Percentiles rank a stretch among this genome's conserved stretches.
These are phyloP conservation scores for Ophiostoma populinum DNA, from an alignment of 2,329 filamentous ascomycete genomes.

Conservation along the genomic window DNA sequence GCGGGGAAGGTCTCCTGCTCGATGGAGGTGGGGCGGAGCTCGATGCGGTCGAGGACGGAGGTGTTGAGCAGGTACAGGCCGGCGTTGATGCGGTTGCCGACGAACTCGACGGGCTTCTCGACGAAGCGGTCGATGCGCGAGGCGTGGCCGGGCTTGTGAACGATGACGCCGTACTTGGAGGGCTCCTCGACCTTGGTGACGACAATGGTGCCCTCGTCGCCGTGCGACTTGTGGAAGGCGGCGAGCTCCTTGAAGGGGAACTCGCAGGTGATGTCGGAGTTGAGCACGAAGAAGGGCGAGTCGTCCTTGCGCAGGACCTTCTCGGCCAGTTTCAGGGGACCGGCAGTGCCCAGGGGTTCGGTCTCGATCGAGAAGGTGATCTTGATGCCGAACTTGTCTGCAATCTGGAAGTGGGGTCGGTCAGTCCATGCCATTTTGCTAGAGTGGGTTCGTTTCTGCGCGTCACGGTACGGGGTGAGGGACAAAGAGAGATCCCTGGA, in stretches of 20 bases:
- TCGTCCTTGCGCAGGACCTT: slow-evolving; percentile 85
- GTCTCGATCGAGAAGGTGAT: slow-evolving; percentile 96
- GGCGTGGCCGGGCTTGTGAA: slow-evolving; percentile 84
- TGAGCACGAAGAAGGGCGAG: slow-evolving; percentile 91
- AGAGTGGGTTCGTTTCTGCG: no score
- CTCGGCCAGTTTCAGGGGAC: slow-evolving; percentile 89
- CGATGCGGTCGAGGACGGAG: slow-evolving; percentile 75
- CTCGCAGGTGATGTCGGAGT: slow-evolving; percentile 96
- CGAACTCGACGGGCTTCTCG: slow-evolving; percentile 97
- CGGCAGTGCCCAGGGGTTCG: slow-evolving; percentile 87
- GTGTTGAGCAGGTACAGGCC: slow-evolving; percentile 98
- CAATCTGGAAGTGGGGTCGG: slow-evolving; percentile 43
- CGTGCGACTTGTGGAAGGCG: slow-evolving; percentile 82
- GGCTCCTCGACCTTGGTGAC: slow-evolving; percentile 99
- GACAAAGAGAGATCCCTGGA: neutral
- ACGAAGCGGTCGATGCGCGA: slow-evolving; percentile 96
- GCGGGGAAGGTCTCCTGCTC: slow-evolving; percentile 98
- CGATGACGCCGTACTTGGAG: slow-evolving; percentile 95
- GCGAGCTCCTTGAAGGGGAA: slow-evolving; percentile 86
- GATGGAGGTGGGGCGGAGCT: slow-evolving; percentile 90
- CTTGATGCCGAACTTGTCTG: slow-evolving; percentile 79
- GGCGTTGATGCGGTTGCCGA: slow-evolving; percentile 96
- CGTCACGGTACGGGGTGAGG: neutral
- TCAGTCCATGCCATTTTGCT: no score
- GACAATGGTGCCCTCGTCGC: slow-evolving; percentile 90